A percentile compares a stretch with the other conserved stretches of the same genome.
phyloP scores from a whole-genome alignment of 2,329 filamentous ascomycete genomes.

The Trichoderma atroviride region DNA sequence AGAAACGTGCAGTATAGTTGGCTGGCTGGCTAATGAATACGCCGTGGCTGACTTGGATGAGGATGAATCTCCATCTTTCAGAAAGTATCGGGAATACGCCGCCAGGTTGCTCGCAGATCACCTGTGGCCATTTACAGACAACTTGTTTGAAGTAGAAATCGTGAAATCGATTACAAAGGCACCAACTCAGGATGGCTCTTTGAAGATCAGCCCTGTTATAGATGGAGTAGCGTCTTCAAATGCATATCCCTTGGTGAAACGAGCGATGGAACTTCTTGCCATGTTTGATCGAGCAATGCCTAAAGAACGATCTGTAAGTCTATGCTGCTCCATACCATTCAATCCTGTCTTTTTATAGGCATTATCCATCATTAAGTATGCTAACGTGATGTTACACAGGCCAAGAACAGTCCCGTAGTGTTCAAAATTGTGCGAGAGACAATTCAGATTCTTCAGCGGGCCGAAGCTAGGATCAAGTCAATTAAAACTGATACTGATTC shows the following conservation, averaged over 20 bases:
- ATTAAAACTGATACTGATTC: slow-evolving; percentile 67
- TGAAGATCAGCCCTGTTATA: slow-evolving; percentile 55
- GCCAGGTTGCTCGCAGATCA: slow-evolving; percentile 59
- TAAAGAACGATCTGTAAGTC: slow-evolving; percentile 62
- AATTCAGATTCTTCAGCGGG: slow-evolving; percentile 78
- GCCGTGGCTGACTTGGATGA: slow-evolving; percentile 58
- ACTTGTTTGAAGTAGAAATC: slow-evolving; percentile 58
- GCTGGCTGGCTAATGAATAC: slow-evolving; percentile 62
- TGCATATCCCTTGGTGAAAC: slow-evolving; percentile 60
- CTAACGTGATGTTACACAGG: slow-evolving; percentile 33
- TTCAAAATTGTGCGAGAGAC: slow-evolving; percentile 85
- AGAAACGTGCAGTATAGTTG: slow-evolving; percentile 57
- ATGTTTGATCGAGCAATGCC: slow-evolving; percentile 68
- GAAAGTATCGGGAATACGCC: slow-evolving; percentile 59
- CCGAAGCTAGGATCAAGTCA: slow-evolving; percentile 69
- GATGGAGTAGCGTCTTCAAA: slow-evolving; percentile 57
- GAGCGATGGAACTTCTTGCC: slow-evolving; percentile 59
- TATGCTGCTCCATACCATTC: no score
- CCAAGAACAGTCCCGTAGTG: slow-evolving; percentile 57
- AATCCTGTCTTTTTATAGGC: not conserved
- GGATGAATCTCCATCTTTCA: slow-evolving; percentile 56
- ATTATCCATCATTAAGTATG: not conserved
- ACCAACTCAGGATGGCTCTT: slow-evolving; percentile 48
- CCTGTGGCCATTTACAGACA: slow-evolving; percentile 60
- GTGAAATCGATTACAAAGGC: slow-evolving; percentile 57